phyloP scores from a whole-genome alignment of 73 alveolate species.

The Paramecium pentaurelia region DNA sequence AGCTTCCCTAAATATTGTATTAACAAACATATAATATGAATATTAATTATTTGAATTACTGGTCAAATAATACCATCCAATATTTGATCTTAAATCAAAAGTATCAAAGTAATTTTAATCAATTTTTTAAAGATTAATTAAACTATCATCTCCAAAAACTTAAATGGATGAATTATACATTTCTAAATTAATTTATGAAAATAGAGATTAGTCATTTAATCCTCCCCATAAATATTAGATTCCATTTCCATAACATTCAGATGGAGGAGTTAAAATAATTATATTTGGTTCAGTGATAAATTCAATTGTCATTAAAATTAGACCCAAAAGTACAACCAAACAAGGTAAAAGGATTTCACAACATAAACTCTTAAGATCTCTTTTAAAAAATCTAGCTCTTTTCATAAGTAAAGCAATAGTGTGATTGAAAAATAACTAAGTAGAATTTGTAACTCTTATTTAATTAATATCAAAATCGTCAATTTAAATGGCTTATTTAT shows the following conservation, averaged over 20 bases:
- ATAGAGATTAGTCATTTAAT: not conserved
- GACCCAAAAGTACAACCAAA: conserved; percentile 80
- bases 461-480: conserved; percentile 53
- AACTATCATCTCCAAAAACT: conserved; percentile 47
- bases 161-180: not conserved
- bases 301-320: conserved; percentile 64
- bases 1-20: conserved; percentile 42
- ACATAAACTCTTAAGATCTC: conserved; percentile 81
- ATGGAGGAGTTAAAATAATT: conserved; percentile 16
- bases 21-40: conserved; percentile 5
- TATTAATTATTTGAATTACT: not conserved
- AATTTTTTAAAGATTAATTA: not conserved
- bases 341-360: conserved; percentile 89
- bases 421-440: conserved; percentile 67
- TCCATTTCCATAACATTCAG: not conserved
- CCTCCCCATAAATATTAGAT: not conserved
- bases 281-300: conserved; percentile 64
- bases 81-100: not conserved
- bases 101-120: conserved; percentile 22
- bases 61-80: conserved; percentile 57
- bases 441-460: conserved; percentile 38
- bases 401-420: conserved; percentile 78
- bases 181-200: not conserved
- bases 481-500: not conserved
- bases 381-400: conserved; percentile 72